phyloP scores from a whole-genome alignment of 1,284 basidiomycete genomes.

The Phylloporus gajari region DNA sequence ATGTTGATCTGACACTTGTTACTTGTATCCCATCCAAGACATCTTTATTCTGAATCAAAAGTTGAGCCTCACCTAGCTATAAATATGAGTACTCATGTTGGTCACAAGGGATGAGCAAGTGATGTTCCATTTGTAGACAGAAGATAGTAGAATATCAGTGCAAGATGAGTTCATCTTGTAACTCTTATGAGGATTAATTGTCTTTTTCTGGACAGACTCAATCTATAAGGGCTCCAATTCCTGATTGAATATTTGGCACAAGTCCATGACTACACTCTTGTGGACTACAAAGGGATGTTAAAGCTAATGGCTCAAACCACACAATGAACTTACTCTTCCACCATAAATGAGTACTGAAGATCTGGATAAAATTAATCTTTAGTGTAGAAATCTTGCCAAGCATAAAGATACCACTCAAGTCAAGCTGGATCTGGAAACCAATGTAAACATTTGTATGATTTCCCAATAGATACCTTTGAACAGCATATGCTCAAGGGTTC shows the following conservation, averaged over 20 bases:
- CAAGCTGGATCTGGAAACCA: slow-evolving; percentile 99
- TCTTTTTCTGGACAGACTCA: slow-evolving; percentile 99
- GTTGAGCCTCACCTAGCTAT: slow-evolving; percentile 11
- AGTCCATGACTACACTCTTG: slow-evolving; percentile 95
- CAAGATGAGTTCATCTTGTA: slow-evolving; percentile 99
- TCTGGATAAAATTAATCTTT: slow-evolving; percentile 98
- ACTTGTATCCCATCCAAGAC: slow-evolving; percentile 94
- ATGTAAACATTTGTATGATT: slow-evolving; percentile 99
- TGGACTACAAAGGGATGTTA: slow-evolving; percentile 62
- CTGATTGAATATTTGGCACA: slow-evolving; percentile 99
- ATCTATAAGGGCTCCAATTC: slow-evolving; percentile 98
- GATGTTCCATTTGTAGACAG: slow-evolving; percentile 99
- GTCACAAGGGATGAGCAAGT: slow-evolving; percentile 95
- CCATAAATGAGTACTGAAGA: slow-evolving; percentile 99
- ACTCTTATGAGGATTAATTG: slow-evolving; percentile 98
- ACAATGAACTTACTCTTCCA: slow-evolving; percentile 82
- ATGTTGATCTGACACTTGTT: slow-evolving; percentile 99
- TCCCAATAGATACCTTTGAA: slow-evolving; percentile 98
- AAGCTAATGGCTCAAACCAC: slow-evolving; percentile 9
- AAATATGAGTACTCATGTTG: slow-evolving; percentile 67
- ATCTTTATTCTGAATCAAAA: slow-evolving; percentile 78
- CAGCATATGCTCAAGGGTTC: slow-evolving; percentile 95
- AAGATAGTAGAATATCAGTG: slow-evolving; percentile 97
- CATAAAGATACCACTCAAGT: slow-evolving; percentile 95
- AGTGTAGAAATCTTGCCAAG: slow-evolving; percentile 98